These are phyloP conservation scores for Phytophthora palmivora DNA, from an alignment of 352 stramenopile genomes.

Conservation along the genomic window DNA sequence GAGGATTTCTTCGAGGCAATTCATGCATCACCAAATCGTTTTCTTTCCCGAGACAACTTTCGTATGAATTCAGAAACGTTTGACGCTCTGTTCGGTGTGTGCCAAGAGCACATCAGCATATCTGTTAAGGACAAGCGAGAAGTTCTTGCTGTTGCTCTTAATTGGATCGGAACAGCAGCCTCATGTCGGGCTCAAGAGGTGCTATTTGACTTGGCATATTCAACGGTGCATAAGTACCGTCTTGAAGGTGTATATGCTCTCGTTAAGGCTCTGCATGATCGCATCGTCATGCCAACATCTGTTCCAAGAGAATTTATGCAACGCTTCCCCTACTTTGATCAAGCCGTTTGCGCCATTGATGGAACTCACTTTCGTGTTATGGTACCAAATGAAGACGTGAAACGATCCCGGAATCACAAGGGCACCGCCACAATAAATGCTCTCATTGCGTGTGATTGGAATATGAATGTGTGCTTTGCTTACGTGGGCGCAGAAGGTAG, in stretches of 20 bases:
- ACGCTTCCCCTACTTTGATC: constrained; percentile 14
- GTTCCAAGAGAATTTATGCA: constrained; percentile 3
- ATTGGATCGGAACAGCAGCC: constrained; percentile 5
- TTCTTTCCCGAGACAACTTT: too few species aligned
- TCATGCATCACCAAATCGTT: too few species aligned
- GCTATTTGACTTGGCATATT: constrained; percentile 3
- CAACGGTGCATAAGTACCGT: constrained; percentile 9
- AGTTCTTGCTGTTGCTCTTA: not conserved
- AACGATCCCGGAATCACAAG: constrained; percentile 18
- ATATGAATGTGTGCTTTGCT: constrained; percentile 8
- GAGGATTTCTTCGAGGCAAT: too few species aligned
- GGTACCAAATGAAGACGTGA: constrained; percentile 11
- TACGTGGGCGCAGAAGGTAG: constrained; percentile 16
- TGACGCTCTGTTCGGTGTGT: too few species aligned
- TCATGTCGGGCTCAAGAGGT: constrained; percentile 10
- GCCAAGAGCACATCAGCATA: not conserved
- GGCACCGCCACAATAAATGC: constrained; percentile 6
- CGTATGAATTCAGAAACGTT: too few species aligned
- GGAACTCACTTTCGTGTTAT: too few species aligned
- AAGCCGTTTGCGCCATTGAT: constrained; percentile 23
- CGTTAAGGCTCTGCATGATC: not conserved
- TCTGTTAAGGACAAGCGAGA: not conserved
- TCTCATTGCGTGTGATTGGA: constrained; percentile 19
- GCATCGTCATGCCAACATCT: not conserved
- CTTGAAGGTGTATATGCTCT: not conserved